These are phyloP conservation scores for Candida pini DNA, from an alignment of 805 yeast species.

Conservation along the genomic window DNA sequence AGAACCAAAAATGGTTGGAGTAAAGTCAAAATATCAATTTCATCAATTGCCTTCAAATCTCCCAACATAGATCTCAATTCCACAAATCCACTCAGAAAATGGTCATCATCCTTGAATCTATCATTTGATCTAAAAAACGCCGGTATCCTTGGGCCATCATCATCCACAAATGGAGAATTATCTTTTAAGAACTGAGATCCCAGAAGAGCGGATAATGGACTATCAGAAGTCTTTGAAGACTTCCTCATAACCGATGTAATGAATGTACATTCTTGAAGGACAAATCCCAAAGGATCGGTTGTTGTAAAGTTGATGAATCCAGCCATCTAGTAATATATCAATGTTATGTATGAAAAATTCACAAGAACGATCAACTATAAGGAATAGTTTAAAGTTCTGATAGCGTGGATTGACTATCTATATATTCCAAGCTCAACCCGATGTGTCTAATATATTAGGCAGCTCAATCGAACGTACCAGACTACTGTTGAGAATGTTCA, in stretches of 20 bases:
- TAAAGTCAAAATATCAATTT: conserved; percentile 65
- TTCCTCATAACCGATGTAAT: conserved; percentile 88
- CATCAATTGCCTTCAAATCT: conserved; percentile 44
- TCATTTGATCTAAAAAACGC: conserved; percentile 19
- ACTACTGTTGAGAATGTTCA: too few relatives aligned
- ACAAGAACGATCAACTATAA: too few relatives aligned
- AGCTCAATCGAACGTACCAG: too few relatives aligned
- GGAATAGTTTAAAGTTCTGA: too few relatives aligned
- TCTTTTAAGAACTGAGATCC: conserved; percentile 44
- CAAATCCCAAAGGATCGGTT: conserved; percentile 74
- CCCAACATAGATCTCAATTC: conserved; percentile 69
- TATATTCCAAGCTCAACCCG: too few relatives aligned
- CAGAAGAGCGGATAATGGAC: conserved; percentile 80
- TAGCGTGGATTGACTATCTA: too few relatives aligned
- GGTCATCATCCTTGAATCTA: conserved; percentile 37
- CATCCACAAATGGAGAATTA: conserved; percentile 23
- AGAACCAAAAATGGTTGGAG: conserved; percentile 83
- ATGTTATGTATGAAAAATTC: too few relatives aligned
- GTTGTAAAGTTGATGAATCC: conserved; percentile 24
- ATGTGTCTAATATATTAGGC: too few relatives aligned
- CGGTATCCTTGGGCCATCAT: conserved; percentile 24
- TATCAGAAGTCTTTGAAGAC: conserved; percentile 55
- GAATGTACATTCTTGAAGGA: conserved; percentile 82
- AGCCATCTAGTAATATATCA: too few relatives aligned
- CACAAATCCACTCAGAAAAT: conserved; percentile 71